Evolutionary conservation across 176 grass and related monocot species (phyloP).

Genomic region (Canna indica): DNA sequence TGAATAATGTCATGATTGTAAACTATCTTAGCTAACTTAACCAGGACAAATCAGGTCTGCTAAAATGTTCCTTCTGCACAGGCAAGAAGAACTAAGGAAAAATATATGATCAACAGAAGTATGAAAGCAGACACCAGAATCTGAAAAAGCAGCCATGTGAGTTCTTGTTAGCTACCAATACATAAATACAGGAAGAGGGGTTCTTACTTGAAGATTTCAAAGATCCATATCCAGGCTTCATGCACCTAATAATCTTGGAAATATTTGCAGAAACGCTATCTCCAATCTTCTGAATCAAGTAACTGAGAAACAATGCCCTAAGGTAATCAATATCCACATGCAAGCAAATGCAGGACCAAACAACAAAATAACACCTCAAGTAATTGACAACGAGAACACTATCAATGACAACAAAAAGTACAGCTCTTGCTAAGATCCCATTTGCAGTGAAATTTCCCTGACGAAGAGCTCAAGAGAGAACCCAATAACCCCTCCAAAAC

Average conservation of each 20-base stretch:
- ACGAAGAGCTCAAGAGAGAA: neutral
- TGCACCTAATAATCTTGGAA: neutral
- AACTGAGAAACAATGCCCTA: neutral
- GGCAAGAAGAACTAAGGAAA: neutral
- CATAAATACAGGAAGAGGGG: slow-evolving; percentile 4
- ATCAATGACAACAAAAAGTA: neutral
- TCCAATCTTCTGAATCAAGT: neutral
- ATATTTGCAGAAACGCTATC: neutral
- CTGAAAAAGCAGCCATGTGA: slow-evolving; percentile 3
- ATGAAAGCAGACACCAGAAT: neutral
- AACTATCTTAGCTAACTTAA: neutral
- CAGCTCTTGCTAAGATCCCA: neutral
- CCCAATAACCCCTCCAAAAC: neutral
- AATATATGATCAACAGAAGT: neutral
- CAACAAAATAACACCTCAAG: neutral
- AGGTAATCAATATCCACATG: neutral
- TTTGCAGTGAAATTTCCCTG: neutral
- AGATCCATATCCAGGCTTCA: slow-evolving; percentile 2
- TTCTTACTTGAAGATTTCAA: slow-evolving; percentile 11
- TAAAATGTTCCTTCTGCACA: neutral
- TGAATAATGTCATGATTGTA: neutral
- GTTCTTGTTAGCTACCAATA: slow-evolving; percentile 9
- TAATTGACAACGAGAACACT: neutral
- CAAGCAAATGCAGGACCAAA: neutral
- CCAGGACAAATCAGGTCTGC: neutral